Percentiles rank a stretch among this genome's conserved stretches.
These are phyloP conservation scores for Colletotrichum scovillei DNA, from an alignment of 2,329 filamentous ascomycete species.

Conservation along the genomic window DNA sequence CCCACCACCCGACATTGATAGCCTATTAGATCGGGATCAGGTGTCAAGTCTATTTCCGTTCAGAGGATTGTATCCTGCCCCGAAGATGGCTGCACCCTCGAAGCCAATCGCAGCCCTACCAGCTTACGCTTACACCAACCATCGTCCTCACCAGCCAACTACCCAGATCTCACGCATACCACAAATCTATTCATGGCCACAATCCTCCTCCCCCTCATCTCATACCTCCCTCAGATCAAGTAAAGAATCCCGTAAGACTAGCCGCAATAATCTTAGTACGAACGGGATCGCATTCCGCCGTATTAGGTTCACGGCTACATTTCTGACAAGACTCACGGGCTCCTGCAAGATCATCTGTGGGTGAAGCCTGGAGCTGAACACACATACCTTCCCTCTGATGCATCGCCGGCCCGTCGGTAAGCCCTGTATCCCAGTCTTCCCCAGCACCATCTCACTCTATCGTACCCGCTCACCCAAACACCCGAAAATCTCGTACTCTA, in stretches of 20 bases:
- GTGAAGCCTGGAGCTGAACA: neutral
- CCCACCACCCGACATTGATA: neutral
- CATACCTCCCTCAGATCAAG: neutral
- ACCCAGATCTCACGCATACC: neutral
- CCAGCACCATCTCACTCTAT: neutral
- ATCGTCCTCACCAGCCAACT: neutral
- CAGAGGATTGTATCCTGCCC: neutral
- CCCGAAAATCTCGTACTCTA: neutral
- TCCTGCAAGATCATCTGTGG: neutral
- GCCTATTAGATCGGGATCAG: neutral
- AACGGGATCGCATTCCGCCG: neutral
- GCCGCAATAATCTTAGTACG: neutral
- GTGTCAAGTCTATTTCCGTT: neutral
- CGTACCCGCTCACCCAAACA: neutral
- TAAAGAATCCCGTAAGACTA: neutral
- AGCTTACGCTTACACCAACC: neutral
- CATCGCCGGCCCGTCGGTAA: neutral
- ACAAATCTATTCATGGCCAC: neutral
- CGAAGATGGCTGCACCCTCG: neutral
- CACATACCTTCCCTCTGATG: neutral
- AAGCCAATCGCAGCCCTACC: neutral
- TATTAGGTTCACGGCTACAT: neutral
- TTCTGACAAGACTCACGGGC: constrained; percentile 14
- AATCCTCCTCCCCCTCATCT: neutral
- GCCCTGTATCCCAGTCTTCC: neutral